Base-by-base conservation (phyloP, 163 green algal species). In the Scenedesmus sp. region DNA sequence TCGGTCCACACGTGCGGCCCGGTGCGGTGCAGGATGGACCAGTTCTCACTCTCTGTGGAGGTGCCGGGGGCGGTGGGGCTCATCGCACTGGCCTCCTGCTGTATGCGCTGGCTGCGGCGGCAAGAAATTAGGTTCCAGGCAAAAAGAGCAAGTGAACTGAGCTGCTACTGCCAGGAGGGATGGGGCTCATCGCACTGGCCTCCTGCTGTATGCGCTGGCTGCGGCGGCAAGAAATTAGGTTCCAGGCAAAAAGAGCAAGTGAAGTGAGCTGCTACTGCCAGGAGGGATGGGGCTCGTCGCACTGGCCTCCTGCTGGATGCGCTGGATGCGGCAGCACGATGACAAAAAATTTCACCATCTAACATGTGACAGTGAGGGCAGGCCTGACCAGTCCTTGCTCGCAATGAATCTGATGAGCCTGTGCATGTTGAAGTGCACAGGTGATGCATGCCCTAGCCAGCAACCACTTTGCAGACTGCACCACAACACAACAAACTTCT, bases 1-100 rank as follows among this genome's bases (percentile, higher is more conserved):
- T 93, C 90, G 1, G 90, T 93, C 90, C 90, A 93, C 54, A 93
- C 90, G 66, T 93, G 90, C 1, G 90, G 90, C 1, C 90, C 90
- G 2, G 90, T 93, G 59, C 90, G 83, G 84, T 93, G 90, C n/a
- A 93, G 90, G 73, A 93, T 90, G 73, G 59, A 81, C 90, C 90
- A 93, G 85, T 93, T 90, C 46, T 93, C 84, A 56, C 9, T 23
- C 55, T 90, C 84, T 4, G 59, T 56, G 1, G 23, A 26, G 59
- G 1, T 88, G 76, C 74, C 13, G 1, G 87, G 52, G 10, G 81
- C 52, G 23, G 12, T 15, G n/a, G 66, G 66, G 18, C 62, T 84
- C 64, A 55, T 15, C 52, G 55, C n/a, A 57, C 26, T 64, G 9
- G 76, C 20, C 56, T 87, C 59, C 7, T 86, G 55, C 0, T 66